A percentile compares a stretch with the other conserved stretches of the same genome.
These are phyloP conservation scores for Leccinum rimulosum DNA, from an alignment of 768 basidiomycete genomes.

Conservation along the genomic window DNA sequence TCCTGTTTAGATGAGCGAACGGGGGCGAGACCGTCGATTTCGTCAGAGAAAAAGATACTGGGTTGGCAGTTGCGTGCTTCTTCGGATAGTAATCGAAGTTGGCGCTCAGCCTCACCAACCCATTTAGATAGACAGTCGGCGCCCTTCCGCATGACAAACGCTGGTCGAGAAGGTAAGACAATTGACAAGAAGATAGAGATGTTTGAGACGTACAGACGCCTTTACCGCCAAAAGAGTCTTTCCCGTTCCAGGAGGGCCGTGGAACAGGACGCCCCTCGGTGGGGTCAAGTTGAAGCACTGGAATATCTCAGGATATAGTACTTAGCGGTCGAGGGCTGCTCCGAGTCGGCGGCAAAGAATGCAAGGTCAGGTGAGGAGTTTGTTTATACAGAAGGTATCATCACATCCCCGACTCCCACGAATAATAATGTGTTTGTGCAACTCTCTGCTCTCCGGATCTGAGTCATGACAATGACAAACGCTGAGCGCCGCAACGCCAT, in stretches of 20 bases:
- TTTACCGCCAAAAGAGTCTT: constrained; percentile 89
- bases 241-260: constrained; percentile 98
- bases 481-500: too few relatives aligned
- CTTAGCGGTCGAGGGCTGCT: too few relatives aligned
- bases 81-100: constrained; percentile 91
- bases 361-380: too few relatives aligned
- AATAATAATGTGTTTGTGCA: too few relatives aligned
- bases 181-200: not conserved
- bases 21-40: constrained; percentile 97
- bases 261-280: constrained; percentile 94
- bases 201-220: constrained; percentile 70
- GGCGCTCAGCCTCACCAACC: constrained; percentile 98
- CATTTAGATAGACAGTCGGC: constrained; percentile 98
- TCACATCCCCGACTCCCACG: too few relatives aligned
- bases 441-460: too few relatives aligned
- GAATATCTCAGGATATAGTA: constrained; percentile 96
- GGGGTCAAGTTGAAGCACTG: constrained; percentile 92
- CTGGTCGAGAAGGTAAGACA: constrained; percentile 37
- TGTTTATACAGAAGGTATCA: too few relatives aligned
- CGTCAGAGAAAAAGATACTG: constrained; percentile 98
- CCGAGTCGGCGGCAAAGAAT: too few relatives aligned
- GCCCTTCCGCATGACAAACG: constrained; percentile 99
- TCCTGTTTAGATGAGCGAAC: constrained; percentile 99
- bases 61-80: constrained; percentile 92
- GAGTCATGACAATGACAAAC: too few relatives aligned